phyloP scores from a whole-genome alignment of 2,329 filamentous ascomycete genomes.

The Geoglossum cookeanum region DNA sequence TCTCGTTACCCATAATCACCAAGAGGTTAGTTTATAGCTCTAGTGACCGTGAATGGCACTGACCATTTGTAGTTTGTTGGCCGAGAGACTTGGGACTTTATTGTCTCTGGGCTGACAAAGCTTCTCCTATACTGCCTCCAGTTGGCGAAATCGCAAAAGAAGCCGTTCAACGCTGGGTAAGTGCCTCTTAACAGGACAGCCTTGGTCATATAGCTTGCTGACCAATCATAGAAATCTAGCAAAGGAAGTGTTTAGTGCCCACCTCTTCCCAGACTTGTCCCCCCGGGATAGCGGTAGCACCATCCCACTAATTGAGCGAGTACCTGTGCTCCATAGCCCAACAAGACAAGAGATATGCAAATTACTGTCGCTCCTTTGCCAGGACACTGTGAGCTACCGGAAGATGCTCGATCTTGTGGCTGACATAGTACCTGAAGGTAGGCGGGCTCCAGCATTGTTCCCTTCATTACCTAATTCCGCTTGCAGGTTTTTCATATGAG shows the following conservation, averaged over 20 bases:
- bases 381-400: slow-evolving; percentile 29
- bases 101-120: slow-evolving; percentile 24
- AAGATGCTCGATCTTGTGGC: slow-evolving; percentile 33
- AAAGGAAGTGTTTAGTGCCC: slow-evolving; percentile 37
- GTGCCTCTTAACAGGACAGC: slow-evolving; percentile 3
- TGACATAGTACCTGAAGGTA: slow-evolving; percentile 31
- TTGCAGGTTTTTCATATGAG: slow-evolving; percentile 31
- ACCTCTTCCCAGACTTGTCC: slow-evolving; percentile 42
- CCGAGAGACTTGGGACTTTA: slow-evolving; percentile 23
- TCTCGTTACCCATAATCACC: slow-evolving; percentile 23
- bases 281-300: slow-evolving; percentile 12
- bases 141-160: slow-evolving; percentile 17
- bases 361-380: slow-evolving; percentile 37
- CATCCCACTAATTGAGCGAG: slow-evolving; percentile 16
- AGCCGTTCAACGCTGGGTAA: slow-evolving; percentile 19
- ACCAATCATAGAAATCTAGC: slow-evolving; percentile 21
- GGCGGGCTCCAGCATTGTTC: slow-evolving; percentile 1
- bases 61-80: slow-evolving; percentile 23
- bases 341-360: slow-evolving; percentile 42
- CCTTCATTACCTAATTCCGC: not conserved
- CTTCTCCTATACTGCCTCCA: slow-evolving; percentile 25
- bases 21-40: slow-evolving; percentile 17
- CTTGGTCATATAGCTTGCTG: not conserved
- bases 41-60: not conserved
- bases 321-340: slow-evolving; percentile 32